phyloP scores from a whole-genome alignment of 225 moss, liverwort and hornwort genomes.

The Bryum argenteum region DNA sequence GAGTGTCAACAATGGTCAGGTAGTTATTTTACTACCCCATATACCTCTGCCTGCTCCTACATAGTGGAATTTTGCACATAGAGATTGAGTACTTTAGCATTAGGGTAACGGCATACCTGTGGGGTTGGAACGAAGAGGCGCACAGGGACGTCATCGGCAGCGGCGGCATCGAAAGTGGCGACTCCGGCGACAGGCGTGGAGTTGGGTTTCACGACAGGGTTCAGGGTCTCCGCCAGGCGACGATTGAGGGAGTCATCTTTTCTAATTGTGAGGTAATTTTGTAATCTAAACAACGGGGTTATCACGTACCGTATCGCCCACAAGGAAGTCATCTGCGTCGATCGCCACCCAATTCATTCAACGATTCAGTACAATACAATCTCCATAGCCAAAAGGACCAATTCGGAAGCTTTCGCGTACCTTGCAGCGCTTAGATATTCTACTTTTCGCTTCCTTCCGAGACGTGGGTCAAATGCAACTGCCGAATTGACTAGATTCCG shows the following conservation, averaged over 20 bases:
- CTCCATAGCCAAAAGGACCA: too few species aligned
- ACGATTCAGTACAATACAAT: neutral
- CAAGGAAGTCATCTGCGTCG: conserved; percentile 35
- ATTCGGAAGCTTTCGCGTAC: too few species aligned
- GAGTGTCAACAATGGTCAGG: too few species aligned
- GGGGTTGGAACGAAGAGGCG: conserved; percentile 50
- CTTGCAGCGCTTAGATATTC: too few species aligned
- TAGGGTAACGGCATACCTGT: conserved; percentile 16
- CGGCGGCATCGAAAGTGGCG: conserved; percentile 48
- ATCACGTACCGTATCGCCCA: conserved; percentile 29
- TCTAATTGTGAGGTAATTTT: conserved; percentile 14
- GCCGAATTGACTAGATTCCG: too few species aligned
- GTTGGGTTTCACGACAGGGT: conserved; percentile 4
- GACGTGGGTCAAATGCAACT: too few species aligned
- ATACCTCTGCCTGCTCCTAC: too few species aligned
- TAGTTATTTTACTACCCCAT: too few species aligned
- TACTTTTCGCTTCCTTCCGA: too few species aligned
- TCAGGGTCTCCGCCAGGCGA: neutral
- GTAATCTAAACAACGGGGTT: neutral
- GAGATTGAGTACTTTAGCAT: too few species aligned
- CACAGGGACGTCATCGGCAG: conserved; percentile 48
- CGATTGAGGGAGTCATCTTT: conserved; percentile 31
- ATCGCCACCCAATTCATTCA: neutral
- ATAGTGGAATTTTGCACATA: too few species aligned
- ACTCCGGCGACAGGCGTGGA: conserved; percentile 53